Conservation (phyloP, 768 basidiomycete species). For the Baorangia bicolor region DNA sequence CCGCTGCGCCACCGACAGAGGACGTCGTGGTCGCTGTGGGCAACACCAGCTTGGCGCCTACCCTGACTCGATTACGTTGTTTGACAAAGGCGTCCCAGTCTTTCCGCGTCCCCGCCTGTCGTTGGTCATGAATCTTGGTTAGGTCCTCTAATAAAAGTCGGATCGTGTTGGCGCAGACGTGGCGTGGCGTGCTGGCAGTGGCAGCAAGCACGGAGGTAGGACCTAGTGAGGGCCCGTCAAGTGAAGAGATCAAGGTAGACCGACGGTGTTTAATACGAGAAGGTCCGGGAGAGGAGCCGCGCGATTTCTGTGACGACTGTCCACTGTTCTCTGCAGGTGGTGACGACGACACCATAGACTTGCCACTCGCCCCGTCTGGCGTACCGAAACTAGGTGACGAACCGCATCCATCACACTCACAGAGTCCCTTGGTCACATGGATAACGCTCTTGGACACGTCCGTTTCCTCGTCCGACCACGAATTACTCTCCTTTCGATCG, state of each 20-base stretch:
- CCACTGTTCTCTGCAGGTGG: constrained; percentile 19
- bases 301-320: constrained; percentile 32
- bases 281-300: constrained; percentile 47
- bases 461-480: constrained; percentile 69
- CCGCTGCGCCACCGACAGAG: constrained; percentile 50
- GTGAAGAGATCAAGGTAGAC: constrained; percentile 38
- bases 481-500: constrained; percentile 76
- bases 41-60: constrained; percentile 23
- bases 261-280: constrained; percentile 46
- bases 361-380: constrained; percentile 10
- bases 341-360: constrained; percentile 12
- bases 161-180: constrained; percentile 75
- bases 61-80: constrained; percentile 53
- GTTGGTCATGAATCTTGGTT: constrained; percentile 78
- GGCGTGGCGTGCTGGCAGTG: constrained; percentile 62
- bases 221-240: constrained; percentile 12
- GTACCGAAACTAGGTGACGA: not conserved
- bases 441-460: constrained; percentile 33
- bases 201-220: constrained; percentile 58
- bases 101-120: constrained; percentile 63
- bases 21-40: constrained; percentile 19
- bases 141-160: constrained; percentile 71
- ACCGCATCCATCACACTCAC: constrained; percentile 40
- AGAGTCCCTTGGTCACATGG: constrained; percentile 40
- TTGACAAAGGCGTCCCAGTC: constrained; percentile 91